Base-by-base conservation (phyloP, 305 asterid species). In the Fraxinus sp. region DNA sequence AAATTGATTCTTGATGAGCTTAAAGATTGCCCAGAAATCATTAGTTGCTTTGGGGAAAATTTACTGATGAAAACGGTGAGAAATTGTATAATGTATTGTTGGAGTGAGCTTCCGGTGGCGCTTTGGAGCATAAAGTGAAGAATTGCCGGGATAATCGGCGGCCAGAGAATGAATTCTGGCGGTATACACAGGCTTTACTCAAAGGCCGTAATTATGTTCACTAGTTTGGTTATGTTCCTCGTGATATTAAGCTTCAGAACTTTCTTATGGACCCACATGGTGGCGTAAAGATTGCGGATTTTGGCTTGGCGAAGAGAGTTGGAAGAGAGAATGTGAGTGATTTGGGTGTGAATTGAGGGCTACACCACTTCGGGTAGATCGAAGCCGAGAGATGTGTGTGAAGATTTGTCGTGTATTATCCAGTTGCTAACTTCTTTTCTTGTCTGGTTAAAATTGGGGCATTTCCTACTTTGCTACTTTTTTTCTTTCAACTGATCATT, bases 51-150 rank as follows among this genome's bases (percentile, higher is more conserved):
- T 39, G 46, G 13, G 10, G 46, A 39, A 39, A 39, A 37, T 37
- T 30, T 90, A 28, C 10, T 37, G 1, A 7, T 7, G 41, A 36
- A 36, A 36, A 36, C 8, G 44, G 44, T 37, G 44, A 37, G 41
- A 36, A 36, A 36, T 6, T 36, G 77, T 87, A 86, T 30, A 90
- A 90, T 46, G 77, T 90, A 10, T 49, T 90, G 85, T 81, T 90
- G 68, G 93, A 90, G 85, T 89, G 83, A n/a, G 93, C 88, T 22
- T 35, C 89, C 83, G 92, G 92, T 36, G 93, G 92, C 1, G 74
- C 88, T 11, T 30, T 90, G 74, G 88, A 86, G 1, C 87, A 85
- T 8, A 81, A 52, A 74, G 64, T 89, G 36, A 83, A 78, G 24
- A 71, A 26, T 1, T 81, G 79, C 77, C 83, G 16, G 4, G 85